phyloP scores from a whole-genome alignment of 768 basidiomycete species.

The Trametes meyenii region DNA sequence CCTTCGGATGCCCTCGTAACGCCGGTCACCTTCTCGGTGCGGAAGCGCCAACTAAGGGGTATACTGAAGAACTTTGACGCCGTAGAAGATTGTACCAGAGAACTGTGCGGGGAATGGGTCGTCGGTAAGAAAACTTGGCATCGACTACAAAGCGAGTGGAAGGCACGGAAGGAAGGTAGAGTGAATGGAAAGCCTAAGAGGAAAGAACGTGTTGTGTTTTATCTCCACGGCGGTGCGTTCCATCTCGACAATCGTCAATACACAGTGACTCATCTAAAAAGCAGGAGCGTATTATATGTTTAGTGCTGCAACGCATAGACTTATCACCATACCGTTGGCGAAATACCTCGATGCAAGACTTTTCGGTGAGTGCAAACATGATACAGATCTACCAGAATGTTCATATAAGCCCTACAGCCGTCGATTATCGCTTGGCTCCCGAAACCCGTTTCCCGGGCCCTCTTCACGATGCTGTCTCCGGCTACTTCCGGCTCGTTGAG shows the following conservation, averaged over 20 bases:
- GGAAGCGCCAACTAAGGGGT: slow-evolving; percentile 70
- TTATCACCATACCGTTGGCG: slow-evolving; percentile 88
- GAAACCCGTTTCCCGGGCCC: slow-evolving; percentile 95
- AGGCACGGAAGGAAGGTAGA: slow-evolving; percentile 35
- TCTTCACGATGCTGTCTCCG: slow-evolving; percentile 80
- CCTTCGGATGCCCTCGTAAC: slow-evolving; percentile 94
- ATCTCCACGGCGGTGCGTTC: slow-evolving; percentile 84
- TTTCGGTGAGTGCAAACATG: slow-evolving; percentile 56
- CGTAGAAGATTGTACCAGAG: slow-evolving; percentile 73
- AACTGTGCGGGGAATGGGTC: slow-evolving; percentile 95
- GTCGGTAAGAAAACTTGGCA: slow-evolving; percentile 93
- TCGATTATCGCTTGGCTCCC: slow-evolving; percentile 95
- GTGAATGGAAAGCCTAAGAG: slow-evolving; percentile 39
- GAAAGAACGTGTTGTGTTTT: slow-evolving; percentile 85
- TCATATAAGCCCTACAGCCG: slow-evolving; percentile 47
- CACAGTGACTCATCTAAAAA: background rate
- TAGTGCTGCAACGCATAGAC: slow-evolving; percentile 86
- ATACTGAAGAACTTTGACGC: slow-evolving; percentile 77
- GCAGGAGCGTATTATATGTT: slow-evolving; percentile 91
- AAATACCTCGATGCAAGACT: slow-evolving; percentile 88
- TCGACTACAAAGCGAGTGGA: slow-evolving; percentile 81
- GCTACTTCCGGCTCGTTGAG: slow-evolving; percentile 84
- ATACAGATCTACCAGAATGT: background rate
- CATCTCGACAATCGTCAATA: background rate
- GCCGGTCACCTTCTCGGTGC: slow-evolving; percentile 89